These are phyloP conservation scores for Microdochium nivale DNA, from an alignment of 2,329 filamentous ascomycete species.

Conservation along the genomic window DNA sequence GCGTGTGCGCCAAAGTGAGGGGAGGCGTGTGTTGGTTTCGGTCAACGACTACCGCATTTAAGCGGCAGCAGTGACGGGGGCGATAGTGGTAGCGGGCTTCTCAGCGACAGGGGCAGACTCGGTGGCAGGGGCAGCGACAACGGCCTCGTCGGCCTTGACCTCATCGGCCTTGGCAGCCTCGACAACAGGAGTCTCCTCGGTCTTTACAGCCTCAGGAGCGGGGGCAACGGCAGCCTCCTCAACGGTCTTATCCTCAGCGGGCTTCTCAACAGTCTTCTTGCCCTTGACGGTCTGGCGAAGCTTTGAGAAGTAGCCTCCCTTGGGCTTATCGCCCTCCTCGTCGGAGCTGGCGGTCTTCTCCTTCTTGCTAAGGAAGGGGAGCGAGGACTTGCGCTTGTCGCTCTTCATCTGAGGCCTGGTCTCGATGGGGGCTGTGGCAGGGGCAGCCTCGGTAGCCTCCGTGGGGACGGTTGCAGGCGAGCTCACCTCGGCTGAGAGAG, in stretches of 20 bases:
- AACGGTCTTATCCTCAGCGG: slow-evolving; percentile 5
- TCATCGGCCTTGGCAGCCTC: slow-evolving; percentile 9
- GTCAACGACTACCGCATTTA: slow-evolving; percentile 10
- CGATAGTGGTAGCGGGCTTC: slow-evolving; percentile 15
- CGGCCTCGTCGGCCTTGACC: slow-evolving; percentile 2
- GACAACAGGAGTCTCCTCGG: slow-evolving; percentile 1
- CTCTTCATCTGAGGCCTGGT: slow-evolving; percentile 56
- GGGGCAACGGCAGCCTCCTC: slow-evolving; percentile 11
- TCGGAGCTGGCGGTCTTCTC: slow-evolving; percentile 49
- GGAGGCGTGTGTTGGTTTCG: neutral
- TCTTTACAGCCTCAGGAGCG: slow-evolving; percentile 12
- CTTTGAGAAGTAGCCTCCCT: slow-evolving; percentile 51
- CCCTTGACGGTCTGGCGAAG: slow-evolving; percentile 30
- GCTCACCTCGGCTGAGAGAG: slow-evolving; percentile 45
- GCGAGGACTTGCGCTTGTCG: slow-evolving; percentile 75
- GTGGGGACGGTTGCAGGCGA: slow-evolving; percentile 36
- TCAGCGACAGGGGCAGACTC: slow-evolving; percentile 15
- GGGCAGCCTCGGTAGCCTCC: slow-evolving; percentile 36
- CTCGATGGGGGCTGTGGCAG: slow-evolving; percentile 39
- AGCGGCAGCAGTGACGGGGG: slow-evolving; percentile 22
- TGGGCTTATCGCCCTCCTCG: slow-evolving; percentile 51
- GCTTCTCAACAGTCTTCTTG: slow-evolving; percentile 18
- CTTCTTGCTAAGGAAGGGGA: slow-evolving; percentile 74
- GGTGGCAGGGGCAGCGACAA: slow-evolving; percentile 3
- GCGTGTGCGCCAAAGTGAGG: neutral